Evolutionary conservation across 1,139 yeast species (phyloP).

Genomic region (Hemisphaericaspora lyxosophila): DNA sequence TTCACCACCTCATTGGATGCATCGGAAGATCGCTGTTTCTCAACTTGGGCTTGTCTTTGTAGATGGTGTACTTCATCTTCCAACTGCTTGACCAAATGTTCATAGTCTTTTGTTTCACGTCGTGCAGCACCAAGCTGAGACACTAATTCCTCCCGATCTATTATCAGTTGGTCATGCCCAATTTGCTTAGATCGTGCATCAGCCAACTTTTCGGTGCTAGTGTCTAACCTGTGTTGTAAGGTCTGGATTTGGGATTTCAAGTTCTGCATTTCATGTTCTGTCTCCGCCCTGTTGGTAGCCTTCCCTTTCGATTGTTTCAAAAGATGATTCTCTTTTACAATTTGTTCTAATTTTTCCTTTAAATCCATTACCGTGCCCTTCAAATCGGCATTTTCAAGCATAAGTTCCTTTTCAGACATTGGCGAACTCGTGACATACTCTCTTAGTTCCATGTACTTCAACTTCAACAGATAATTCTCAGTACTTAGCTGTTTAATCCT

Average conservation of each 20-base stretch:
- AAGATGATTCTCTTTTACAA: neutral
- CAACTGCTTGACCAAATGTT: neutral
- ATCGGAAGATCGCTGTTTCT: neutral
- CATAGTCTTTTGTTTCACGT: neutral
- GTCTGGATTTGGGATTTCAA: slow-evolving; percentile 5
- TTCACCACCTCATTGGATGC: neutral
- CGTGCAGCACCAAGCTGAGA: slow-evolving; percentile 2
- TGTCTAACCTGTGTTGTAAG: slow-evolving; percentile 5
- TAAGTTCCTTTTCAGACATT: slow-evolving; percentile 8
- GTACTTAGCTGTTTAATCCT: slow-evolving; percentile 9
- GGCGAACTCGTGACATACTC: slow-evolving; percentile 12
- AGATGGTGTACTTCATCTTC: neutral
- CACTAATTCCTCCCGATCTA: slow-evolving; percentile 3
- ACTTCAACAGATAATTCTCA: slow-evolving; percentile 13
- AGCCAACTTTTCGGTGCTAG: neutral
- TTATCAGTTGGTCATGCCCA: slow-evolving; percentile 5
- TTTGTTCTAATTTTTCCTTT: slow-evolving; percentile 4
- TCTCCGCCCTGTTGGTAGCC: neutral
- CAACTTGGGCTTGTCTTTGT: neutral
- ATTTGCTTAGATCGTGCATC: neutral
- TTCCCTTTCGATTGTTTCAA: neutral
- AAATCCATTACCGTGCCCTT: slow-evolving; percentile 6
- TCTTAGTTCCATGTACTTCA: slow-evolving; percentile 13
- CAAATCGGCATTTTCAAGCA: slow-evolving; percentile 11
- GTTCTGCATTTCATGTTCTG: slow-evolving; percentile 3